Evolutionary conservation across 805 yeast species (phyloP), one percentile per base, ranked within the genome.

Genomic region (Ogataea paraovalis): DNA sequence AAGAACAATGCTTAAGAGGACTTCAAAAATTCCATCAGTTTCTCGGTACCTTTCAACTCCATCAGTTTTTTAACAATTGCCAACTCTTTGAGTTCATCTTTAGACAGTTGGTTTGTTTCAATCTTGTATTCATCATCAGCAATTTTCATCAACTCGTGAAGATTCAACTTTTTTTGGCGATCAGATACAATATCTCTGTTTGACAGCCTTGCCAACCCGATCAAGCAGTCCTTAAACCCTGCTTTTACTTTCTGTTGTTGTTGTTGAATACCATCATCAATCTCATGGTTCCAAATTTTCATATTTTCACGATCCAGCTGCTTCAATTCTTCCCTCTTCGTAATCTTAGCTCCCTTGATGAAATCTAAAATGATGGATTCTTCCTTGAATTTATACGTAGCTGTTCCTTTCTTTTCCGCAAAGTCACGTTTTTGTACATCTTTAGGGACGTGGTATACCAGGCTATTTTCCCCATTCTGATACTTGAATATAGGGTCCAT

Each of bases 311-410:
- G 45, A 46, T 60, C 64, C 20, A 59, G 67, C 33, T 71, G 71
- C 16, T 67, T 59, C 6, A 70, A 51, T 42, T 64, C 60, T 39
- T 68, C 62, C 6, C 65, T 55, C 46, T 62, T 60, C 49, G 65
- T 68, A 19, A 64, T 60, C 34, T 74, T 74, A 3, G 79, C 77
- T 25, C 75, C 79, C 19, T 76, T 76, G 30, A 84, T 62, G 58
- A 89, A 89, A 62, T 87, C 92, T 28, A 87, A 65, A 38, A 85
- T 65, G 5, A 88, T 73, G 57, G 85, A 82, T 39, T 74, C 74
- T 52, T 85, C 94, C 1, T 88, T 86, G 4, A 88, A 62, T 47
- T 84, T 69, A 64, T 82, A 84, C 0, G 87, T 72, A 32, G 78
- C 73, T 46, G 56, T 61, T 16, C 58, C 52, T 18, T 44, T 47